These are phyloP conservation scores for Suillus bovinus DNA, from an alignment of 768 basidiomycete species.

Conservation along the genomic window DNA sequence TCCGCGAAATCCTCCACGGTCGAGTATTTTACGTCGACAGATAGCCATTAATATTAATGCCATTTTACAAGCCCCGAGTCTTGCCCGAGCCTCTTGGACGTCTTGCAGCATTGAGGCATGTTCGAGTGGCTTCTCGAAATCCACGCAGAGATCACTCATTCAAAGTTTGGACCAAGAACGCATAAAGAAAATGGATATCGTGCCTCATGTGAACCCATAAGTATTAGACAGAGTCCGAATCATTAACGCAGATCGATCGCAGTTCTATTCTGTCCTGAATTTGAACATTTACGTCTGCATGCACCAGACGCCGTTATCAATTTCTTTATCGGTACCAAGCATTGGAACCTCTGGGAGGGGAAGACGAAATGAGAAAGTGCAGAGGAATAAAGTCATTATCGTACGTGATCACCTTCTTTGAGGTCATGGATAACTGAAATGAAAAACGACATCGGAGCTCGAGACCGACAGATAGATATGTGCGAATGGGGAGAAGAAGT, in stretches of 20 bases:
- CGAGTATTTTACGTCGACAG: constrained; percentile 1
- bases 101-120: background rate
- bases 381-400: too few relatives aligned
- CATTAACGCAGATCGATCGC: too few relatives aligned
- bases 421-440: too few relatives aligned
- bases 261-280: background rate
- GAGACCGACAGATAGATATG: too few relatives aligned
- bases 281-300: background rate
- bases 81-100: too few relatives aligned
- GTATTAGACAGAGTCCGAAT: background rate
- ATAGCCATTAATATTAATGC: background rate
- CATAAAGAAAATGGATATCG: background rate
- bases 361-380: too few relatives aligned
- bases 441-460: too few relatives aligned
- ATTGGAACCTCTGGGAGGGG: background rate
- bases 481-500: too few relatives aligned
- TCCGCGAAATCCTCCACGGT: background rate
- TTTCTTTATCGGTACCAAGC: background rate
- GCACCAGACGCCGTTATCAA: background rate
- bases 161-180: background rate
- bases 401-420: too few relatives aligned
- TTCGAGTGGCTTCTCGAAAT: background rate
- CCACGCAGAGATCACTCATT: background rate
- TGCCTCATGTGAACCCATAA: background rate
- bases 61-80: background rate